Evolutionary conservation across 2,329 filamentous ascomycete genomes (phyloP), one percentile per base, ranked within the genome.

Genomic region (Xylogone sp.): DNA sequence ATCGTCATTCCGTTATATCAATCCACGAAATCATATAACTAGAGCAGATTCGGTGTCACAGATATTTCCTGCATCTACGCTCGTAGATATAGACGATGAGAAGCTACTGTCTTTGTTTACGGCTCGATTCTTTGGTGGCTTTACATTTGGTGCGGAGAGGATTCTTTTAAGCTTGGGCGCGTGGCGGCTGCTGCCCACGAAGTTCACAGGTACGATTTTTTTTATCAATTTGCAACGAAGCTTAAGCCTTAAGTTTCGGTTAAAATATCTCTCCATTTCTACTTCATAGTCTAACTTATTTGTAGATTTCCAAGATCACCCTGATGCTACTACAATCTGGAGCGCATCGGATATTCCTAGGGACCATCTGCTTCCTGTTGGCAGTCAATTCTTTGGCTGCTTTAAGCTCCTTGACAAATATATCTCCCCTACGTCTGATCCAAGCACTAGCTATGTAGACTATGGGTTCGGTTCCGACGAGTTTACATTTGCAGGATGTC

Each of bases 101-200:
- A 47, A 55, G 29, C 48, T 59, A 3, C 29, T 60, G 10, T 51
- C 57, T 3, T 43, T 46, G 18, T 61, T 57, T 22, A 45, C 50
- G 19, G 52, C 45, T 20, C 57, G 57, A 0, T 60, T 57, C 19
- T 61, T 56, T 21, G 21, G 49, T 21, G 59, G 57, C 21, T 59
- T 53, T 51, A 42, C 49, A 2, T 60, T 59, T 24, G 46, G 34
- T 13, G 51, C 48, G 1, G 59, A 61, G 45, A 31, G 45, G 6
- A n/a, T 21, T 2, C 19, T 21, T 7, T 19, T 56, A 5, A 16
- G 10, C 20, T 10, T n/a, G 2, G 8, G 52, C 9, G 56, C 53
- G 13, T 43, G 43, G 42, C 49, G 46, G 20, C 48, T 59, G 2
- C 22, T 57, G 18, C 34, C 42, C 1, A 52, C 52, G 2, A 20